Percentiles rank a stretch among this genome's conserved stretches.
Conservation (phyloP, 2,329 filamentous ascomycete species). For the Fusarium tuaranense region DNA sequence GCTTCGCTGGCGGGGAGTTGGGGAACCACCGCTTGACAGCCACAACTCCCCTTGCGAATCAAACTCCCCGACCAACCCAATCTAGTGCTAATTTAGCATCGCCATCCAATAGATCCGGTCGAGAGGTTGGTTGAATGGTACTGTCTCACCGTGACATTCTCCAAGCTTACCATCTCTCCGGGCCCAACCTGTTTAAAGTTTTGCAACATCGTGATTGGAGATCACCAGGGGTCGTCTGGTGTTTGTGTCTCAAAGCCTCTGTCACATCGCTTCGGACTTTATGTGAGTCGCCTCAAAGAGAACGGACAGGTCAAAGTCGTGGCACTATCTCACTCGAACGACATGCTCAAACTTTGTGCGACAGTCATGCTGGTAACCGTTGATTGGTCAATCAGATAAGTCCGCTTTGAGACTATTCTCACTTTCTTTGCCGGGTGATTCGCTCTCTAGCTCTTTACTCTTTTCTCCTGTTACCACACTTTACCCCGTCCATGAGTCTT, state of each 20-base stretch:
- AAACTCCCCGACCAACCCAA: constrained; percentile 8
- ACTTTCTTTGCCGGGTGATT: neutral
- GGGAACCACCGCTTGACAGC: neutral
- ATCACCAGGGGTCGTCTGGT: constrained; percentile 33
- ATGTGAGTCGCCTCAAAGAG: neutral
- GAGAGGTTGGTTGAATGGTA: neutral
- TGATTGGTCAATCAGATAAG: constrained; percentile 3
- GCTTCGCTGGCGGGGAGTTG: neutral
- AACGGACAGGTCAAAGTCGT: neutral
- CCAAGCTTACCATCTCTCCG: neutral
- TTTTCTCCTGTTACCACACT: neutral
- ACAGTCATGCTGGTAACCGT: neutral
- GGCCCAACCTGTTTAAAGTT: neutral
- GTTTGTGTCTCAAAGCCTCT: neutral
- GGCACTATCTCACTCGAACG: neutral
- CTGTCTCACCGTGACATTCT: neutral
- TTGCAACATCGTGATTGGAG: neutral
- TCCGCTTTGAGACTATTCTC: neutral
- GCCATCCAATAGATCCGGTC: neutral
- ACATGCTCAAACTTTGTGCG: neutral
- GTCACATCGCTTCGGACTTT: neutral
- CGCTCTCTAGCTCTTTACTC: neutral
- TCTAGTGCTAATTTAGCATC: neutral
- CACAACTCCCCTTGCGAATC: neutral
- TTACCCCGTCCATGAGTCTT: neutral